A percentile compares a stretch with the other conserved stretches of the same genome.
phyloP scores from a whole-genome alignment of 129 eudicot species.

The Calendula officinalis region DNA sequence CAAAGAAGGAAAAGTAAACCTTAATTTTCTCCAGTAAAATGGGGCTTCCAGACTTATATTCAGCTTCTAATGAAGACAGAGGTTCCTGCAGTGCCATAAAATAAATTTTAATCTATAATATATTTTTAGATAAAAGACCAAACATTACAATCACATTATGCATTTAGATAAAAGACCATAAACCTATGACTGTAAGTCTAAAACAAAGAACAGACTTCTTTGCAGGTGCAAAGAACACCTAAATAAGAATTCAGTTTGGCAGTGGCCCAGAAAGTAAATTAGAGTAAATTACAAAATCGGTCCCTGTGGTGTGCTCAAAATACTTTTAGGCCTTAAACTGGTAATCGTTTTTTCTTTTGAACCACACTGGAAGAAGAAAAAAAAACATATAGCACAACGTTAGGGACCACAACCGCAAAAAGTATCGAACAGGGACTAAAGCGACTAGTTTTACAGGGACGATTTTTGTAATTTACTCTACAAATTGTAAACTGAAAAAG shows the following conservation, averaged over 20 bases:
- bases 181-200: background rate
- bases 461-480: too few relatives aligned
- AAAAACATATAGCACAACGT: too few relatives aligned
- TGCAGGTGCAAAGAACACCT: background rate
- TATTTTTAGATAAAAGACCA: background rate
- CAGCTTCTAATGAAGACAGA: constrained; percentile 74
- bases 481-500: background rate
- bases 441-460: too few relatives aligned
- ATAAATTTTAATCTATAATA: background rate
- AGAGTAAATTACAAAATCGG: too few relatives aligned
- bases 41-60: constrained; percentile 83
- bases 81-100: constrained; percentile 65
- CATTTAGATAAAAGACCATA: background rate
- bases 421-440: too few relatives aligned
- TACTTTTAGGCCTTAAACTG: too few relatives aligned
- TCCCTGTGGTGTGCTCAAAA: too few relatives aligned
- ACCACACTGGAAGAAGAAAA: too few relatives aligned
- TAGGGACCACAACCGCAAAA: too few relatives aligned
- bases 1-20: constrained; percentile 36
- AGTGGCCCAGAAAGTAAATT: background rate
- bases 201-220: background rate
- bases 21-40: constrained; percentile 76
- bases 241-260: background rate
- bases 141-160: background rate
- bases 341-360: too few relatives aligned